Evolutionary conservation across 441 rosid species (phyloP).

Genomic region (Populus hybrid): DNA sequence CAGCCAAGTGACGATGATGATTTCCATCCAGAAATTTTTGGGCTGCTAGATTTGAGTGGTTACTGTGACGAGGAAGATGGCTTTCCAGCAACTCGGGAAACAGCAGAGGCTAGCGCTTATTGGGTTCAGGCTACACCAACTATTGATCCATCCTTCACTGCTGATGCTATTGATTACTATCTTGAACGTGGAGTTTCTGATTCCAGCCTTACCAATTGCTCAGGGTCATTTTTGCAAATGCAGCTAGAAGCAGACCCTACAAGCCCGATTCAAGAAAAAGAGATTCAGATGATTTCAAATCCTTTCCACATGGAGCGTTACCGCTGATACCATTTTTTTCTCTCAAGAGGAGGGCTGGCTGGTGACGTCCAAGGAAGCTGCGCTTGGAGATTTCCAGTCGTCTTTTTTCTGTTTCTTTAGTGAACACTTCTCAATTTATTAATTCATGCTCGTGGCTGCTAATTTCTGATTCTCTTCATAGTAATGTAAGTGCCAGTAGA

Average conservation of each 20-base stretch:
- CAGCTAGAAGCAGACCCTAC: neutral
- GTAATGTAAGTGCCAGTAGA: no score
- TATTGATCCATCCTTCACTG: neutral
- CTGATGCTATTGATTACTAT: neutral
- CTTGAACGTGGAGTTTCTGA: neutral
- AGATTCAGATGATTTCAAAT: neutral
- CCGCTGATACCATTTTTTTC: no score
- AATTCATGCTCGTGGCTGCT: neutral
- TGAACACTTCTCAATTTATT: neutral
- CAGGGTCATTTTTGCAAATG: neutral
- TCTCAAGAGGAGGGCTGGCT: neutral
- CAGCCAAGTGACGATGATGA: neutral
- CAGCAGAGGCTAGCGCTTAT: neutral
- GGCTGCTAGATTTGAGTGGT: neutral
- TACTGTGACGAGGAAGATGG: neutral
- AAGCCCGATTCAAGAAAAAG: neutral
- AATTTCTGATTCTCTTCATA: neutral
- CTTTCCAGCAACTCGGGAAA: neutral
- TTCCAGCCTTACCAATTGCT: neutral
- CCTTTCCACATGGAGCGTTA: neutral
- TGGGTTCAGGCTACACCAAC: neutral
- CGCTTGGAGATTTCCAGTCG: neutral
- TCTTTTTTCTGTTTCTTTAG: neutral
- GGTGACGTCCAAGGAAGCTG: neutral
- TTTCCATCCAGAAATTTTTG: neutral